Evolutionary conservation across 305 asterid species (phyloP), one percentile per base, ranked within the genome.

Genomic region (Fraxinus floribunda): DNA sequence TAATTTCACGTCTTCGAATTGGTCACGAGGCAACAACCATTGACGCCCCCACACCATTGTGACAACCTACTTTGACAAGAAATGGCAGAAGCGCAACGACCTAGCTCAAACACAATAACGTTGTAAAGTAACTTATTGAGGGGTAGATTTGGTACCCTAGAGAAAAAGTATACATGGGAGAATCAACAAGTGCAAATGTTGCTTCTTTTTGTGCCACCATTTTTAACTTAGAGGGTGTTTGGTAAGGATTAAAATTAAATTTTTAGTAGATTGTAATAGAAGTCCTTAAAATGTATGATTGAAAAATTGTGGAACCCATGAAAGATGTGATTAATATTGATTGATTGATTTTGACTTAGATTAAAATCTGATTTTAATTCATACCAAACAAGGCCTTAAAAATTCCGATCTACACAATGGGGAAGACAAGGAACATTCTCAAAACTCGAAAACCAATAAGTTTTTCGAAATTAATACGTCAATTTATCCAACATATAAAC

Each of bases 401-500:
- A 55, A n/a, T n/a, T n/a, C 24, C 24, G 0, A 55, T n/a, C 8
- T n/a, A 55, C 66, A 55, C 26, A 6, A 6, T 55, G 70, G 70
- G 70, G 35, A 60, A 20, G 5, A 20, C 70, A 18, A 20, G 30
- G 30, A 62, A 20, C 5, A 18, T 60, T 30, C 66, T 55, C 66
- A 55, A 18, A 22, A 55, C 66, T n/a, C 66, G 8, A 11, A 32
- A 71, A 11, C 26, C n/a, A 32, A 34, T 32, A 71, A 57, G 24
- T 57, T 71, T 13, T 16, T 71, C 76, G 15, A 26, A 34, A 71
- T 71, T 30, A 71, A n/a, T 71, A 29, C 11, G 5, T 71, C 76
- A 44, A 35, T 46, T 26, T 46, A 81, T 77, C 76, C 82, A 77
- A 80, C 88, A 75, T 39, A 39, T 57, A 34, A 44, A 73, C 81